phyloP scores from a whole-genome alignment of 805 yeast species.

The Candida argentea region DNA sequence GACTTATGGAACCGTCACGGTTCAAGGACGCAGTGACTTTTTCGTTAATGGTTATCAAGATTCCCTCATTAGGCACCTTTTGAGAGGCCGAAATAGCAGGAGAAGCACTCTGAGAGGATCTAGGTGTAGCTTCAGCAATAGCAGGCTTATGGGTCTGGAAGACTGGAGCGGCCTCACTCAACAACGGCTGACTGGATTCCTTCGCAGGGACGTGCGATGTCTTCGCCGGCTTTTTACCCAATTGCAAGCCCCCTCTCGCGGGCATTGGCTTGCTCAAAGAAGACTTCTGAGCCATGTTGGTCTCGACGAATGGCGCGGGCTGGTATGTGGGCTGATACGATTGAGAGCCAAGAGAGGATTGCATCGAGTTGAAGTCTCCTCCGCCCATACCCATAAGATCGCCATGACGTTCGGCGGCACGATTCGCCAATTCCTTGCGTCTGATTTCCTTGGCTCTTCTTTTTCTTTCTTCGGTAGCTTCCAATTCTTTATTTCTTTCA shows the following conservation, averaged over 20 bases:
- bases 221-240: conserved; percentile 46
- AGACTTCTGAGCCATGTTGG: conserved; percentile 7
- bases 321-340: conserved; percentile 22
- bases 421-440: conserved; percentile 60
- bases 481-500: conserved; percentile 92
- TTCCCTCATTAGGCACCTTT: conserved; percentile 55
- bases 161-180: conserved; percentile 22
- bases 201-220: conserved; percentile 10
- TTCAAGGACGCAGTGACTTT: conserved; percentile 65
- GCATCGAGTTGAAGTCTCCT: conserved; percentile 10
- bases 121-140: conserved; percentile 8
- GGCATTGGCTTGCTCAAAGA: conserved; percentile 12
- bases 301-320: conserved; percentile 16
- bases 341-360: conserved; percentile 11
- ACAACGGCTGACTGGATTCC: conserved; percentile 20
- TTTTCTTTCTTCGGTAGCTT: conserved; percentile 95
- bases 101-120: conserved; percentile 15
- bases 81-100: conserved; percentile 11
- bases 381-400: conserved; percentile 9
- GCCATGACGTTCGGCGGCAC: conserved; percentile 43
- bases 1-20: conserved; percentile 67
- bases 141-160: conserved; percentile 21
- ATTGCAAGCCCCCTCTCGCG: conserved; percentile 63
- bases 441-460: conserved; percentile 88
- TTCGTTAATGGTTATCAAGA: conserved; percentile 69